Evolutionary conservation across 2,329 filamentous ascomycete genomes (phyloP).

Genomic region (Fusarium pseudoanthophilum): DNA sequence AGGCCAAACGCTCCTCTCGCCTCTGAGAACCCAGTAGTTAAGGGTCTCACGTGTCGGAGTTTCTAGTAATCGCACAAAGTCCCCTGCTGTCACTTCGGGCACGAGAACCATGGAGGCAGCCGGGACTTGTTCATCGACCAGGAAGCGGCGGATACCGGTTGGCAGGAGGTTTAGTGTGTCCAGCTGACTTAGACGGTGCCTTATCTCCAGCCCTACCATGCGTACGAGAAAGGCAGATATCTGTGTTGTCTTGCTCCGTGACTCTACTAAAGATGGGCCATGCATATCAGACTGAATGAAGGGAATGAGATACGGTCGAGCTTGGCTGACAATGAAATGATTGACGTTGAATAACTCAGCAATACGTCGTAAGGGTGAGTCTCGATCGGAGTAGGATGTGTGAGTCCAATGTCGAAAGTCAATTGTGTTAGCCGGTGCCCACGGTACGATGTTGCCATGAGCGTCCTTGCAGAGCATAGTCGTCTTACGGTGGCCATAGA

Average conservation of each 20-base stretch:
- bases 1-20: constrained; percentile 91
- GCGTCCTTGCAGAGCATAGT: constrained; percentile 82
- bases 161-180: constrained; percentile 81
- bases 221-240: constrained; percentile 69
- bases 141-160: constrained; percentile 74
- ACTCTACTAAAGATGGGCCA: constrained; percentile 72
- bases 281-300: constrained; percentile 86
- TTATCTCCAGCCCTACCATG: constrained; percentile 79
- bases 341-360: constrained; percentile 91
- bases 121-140: constrained; percentile 85
- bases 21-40: constrained; percentile 85
- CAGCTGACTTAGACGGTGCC: constrained; percentile 83
- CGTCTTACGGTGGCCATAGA: constrained; percentile 72
- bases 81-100: constrained; percentile 76
- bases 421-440: constrained; percentile 71
- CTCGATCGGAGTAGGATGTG: constrained; percentile 72
- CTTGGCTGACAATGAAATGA: constrained; percentile 94
- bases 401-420: constrained; percentile 76
- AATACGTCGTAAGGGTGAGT: constrained; percentile 74
- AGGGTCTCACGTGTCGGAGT: constrained; percentile 80
- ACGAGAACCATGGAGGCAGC: constrained; percentile 84
- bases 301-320: constrained; percentile 87
- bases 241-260: constrained; percentile 67
- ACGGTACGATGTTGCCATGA: constrained; percentile 76
- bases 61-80: constrained; percentile 84